These are phyloP conservation scores for Solanum chaucha DNA, from an alignment of 257 asterid species.

Conservation along the genomic window DNA sequence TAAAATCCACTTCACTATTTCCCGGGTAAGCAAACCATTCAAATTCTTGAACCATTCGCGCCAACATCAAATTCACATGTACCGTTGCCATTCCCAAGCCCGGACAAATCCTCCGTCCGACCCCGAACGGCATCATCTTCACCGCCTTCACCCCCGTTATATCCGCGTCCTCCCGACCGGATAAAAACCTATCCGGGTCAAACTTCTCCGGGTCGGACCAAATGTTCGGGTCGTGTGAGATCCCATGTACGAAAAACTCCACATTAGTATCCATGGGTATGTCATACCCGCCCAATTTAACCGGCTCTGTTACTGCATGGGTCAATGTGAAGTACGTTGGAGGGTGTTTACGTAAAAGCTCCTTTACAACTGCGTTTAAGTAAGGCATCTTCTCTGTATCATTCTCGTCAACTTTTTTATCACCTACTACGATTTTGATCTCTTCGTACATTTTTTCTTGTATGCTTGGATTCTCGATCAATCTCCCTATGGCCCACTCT, in stretches of 20 bases:
- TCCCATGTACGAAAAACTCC: conserved; percentile 51
- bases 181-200: conserved; percentile 71
- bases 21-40: conserved; percentile 70
- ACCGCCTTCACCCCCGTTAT: conserved; percentile 65
- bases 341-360: conserved; percentile 74
- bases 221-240: conserved; percentile 61
- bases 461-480: conserved; percentile 58
- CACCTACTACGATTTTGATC: conserved; percentile 44
- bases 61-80: conserved; percentile 64
- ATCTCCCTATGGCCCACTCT: conserved; percentile 79
- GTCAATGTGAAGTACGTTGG: conserved; percentile 68
- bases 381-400: conserved; percentile 74
- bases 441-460: conserved; percentile 55
- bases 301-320: conserved; percentile 69
- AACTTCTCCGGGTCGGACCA: conserved; percentile 71
- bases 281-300: conserved; percentile 66
- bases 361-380: conserved; percentile 66
- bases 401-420: conserved; percentile 49
- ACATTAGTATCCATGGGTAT: conserved; percentile 57
- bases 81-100: conserved; percentile 76
- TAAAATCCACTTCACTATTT: conserved; percentile 52
- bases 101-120: conserved; percentile 92
- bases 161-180: conserved; percentile 64
- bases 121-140: conserved; percentile 84
- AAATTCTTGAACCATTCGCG: conserved; percentile 88